These are phyloP conservation scores for Penicillium sp. DNA, from an alignment of 2,329 filamentous ascomycete species.

Conservation along the genomic window DNA sequence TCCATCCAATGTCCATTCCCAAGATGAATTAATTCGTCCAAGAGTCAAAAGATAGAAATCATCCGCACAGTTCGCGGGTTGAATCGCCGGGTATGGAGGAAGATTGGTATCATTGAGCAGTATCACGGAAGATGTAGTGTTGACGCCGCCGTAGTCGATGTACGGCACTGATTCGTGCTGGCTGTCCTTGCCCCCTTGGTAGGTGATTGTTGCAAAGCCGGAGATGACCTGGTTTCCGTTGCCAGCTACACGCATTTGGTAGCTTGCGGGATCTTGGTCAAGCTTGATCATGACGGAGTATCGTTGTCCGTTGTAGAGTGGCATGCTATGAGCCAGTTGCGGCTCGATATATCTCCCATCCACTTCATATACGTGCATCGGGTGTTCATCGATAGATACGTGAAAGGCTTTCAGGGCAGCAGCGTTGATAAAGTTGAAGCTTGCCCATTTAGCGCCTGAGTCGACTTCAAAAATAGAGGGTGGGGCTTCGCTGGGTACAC, in stretches of 20 bases:
- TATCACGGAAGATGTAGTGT: constrained; percentile 14
- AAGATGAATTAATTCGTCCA: constrained; percentile 11
- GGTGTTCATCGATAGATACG: constrained; percentile 43
- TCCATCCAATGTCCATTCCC: constrained; percentile 17
- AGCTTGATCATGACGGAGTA: constrained; percentile 36
- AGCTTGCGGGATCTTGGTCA: constrained; percentile 6
- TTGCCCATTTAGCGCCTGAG: constrained; percentile 48
- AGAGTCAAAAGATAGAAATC: constrained; percentile 10
- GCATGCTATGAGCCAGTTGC: constrained; percentile 29
- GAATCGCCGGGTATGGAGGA: constrained; percentile 12
- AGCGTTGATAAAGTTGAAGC: constrained; percentile 58
- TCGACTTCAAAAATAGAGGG: constrained; percentile 48
- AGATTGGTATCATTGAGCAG: constrained; percentile 6
- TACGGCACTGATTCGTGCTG: constrained; percentile 21
- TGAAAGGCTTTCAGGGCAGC: constrained; percentile 52
- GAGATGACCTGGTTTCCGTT: constrained; percentile 55
- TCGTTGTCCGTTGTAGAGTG: constrained; percentile 33
- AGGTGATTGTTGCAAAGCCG: constrained; percentile 51
- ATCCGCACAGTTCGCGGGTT: constrained; percentile 4
- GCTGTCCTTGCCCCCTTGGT: constrained; percentile 41
- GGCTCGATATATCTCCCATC: constrained; percentile 42
- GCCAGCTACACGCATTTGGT: constrained; percentile 14
- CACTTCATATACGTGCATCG: constrained; percentile 39
- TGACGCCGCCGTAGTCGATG: constrained; percentile 16
- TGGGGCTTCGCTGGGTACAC: constrained; percentile 48